Percentiles rank a stretch among this genome's conserved stretches.
Conservation (phyloP, 192 early-diverging fungal genomes). For the Jimgerdemannia lactiflua region DNA sequence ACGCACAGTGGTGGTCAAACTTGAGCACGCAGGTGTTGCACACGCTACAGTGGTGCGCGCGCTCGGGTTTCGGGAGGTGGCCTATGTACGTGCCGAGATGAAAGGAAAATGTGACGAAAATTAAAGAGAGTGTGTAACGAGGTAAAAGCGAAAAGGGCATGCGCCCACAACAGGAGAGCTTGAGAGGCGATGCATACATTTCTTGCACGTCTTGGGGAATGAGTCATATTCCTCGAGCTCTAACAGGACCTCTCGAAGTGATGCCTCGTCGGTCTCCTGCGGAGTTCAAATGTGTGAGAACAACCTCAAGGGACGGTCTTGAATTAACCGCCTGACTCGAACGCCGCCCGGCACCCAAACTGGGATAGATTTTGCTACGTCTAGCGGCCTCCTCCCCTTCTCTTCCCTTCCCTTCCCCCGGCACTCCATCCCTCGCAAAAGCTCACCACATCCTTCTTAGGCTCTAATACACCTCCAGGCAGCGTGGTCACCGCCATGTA, state of each 20-base stretch:
- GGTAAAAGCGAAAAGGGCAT: too few relatives aligned
- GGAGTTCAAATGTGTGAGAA: not conserved
- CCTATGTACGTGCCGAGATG: conserved; percentile 25
- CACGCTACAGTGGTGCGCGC: conserved; percentile 78
- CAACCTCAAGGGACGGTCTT: too few relatives aligned
- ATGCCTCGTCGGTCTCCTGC: not conserved
- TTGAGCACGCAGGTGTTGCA: conserved; percentile 73
- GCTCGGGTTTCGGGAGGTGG: conserved; percentile 70
- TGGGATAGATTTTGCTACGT: too few relatives aligned
- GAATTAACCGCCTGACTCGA: not conserved
- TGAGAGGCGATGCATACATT: conserved; percentile 17
- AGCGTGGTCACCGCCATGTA: conserved; percentile 54
- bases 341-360: not conserved
- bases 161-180: not conserved
- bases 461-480: conserved; percentile 41
- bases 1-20: conserved; percentile 65
- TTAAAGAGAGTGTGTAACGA: too few relatives aligned
- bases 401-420: not conserved
- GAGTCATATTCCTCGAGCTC: conserved; percentile 46
- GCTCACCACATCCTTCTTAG: not conserved
- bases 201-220: conserved; percentile 31
- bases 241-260: conserved; percentile 24
- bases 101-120: not conserved
- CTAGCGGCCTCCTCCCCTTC: too few relatives aligned
- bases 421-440: not conserved